phyloP scores from a whole-genome alignment of 495 filamentous ascomycete species.

The Delitschia confertaspora region DNA sequence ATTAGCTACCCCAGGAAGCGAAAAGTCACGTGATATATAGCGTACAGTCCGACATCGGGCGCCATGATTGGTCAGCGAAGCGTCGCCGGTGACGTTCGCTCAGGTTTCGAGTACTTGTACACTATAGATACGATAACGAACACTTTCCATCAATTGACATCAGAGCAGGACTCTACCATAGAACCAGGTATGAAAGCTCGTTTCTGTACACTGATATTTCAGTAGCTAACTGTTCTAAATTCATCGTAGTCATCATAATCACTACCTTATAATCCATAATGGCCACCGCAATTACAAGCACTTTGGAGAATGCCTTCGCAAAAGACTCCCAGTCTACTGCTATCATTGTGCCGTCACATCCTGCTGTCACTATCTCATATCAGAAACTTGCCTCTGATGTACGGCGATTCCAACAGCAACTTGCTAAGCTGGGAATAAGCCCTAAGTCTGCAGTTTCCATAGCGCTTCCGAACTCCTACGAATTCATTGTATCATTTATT shows the following conservation, averaged over 20 bases:
- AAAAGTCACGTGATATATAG: too few relatives aligned
- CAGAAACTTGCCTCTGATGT: slow-evolving; percentile 52
- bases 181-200: too few relatives aligned
- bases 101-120: too few relatives aligned
- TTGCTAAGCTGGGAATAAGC: slow-evolving; percentile 60
- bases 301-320: slow-evolving; percentile 41
- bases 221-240: neutral
- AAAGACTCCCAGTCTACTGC: slow-evolving; percentile 42
- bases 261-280: slow-evolving; percentile 4
- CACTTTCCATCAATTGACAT: too few relatives aligned
- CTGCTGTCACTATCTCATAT: slow-evolving; percentile 57
- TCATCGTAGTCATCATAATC: neutral
- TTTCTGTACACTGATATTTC: too few relatives aligned
- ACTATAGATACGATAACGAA: too few relatives aligned
- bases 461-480: slow-evolving; percentile 66
- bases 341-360: slow-evolving; percentile 57
- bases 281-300: slow-evolving; percentile 36
- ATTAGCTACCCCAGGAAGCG: too few relatives aligned
- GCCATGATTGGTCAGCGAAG: too few relatives aligned
- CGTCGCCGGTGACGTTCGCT: too few relatives aligned
- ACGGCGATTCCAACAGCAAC: slow-evolving; percentile 56
- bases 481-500: slow-evolving; percentile 75
- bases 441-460: slow-evolving; percentile 62
- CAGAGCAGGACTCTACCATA: neutral
- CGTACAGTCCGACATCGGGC: too few relatives aligned